Base-by-base conservation (phyloP, 2,329 filamentous ascomycete species). In the Ophiostoma himal-ulmi region DNA sequence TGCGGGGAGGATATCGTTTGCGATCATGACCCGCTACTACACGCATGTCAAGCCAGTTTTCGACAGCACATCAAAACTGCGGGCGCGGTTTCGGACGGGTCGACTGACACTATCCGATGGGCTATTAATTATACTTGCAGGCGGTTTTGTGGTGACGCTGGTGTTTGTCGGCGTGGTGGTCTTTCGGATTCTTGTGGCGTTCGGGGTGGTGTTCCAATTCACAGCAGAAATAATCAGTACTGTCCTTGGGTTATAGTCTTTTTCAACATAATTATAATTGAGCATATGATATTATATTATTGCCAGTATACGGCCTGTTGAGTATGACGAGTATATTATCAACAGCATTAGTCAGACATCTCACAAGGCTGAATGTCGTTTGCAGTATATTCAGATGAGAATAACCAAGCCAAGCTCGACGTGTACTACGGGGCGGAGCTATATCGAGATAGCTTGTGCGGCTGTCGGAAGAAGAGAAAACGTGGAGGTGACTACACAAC, bases 1-100 rank as follows among this genome's bases (percentile, higher is more conserved):
- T 7, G 57, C 62, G 20, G 71, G 37, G n/a, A 34, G 73, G 57
- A 37, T 77, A 44, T 52, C 77, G 37, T 66, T 74, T 48, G n/a
- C 37, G 22, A 26, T 62, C 1, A 26, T 74, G 54, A 34, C 60
- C 34, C 72, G 67, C 37, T 83, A 81, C 74, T 81, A 77, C 79
- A 71, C 70, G 57, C 71, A 78, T 14, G 77, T 82, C 20, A 74
- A 74, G 67, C 81, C 81, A 1, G 79, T 82, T 14, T 81, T 83
- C 71, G 75, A 81, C 74, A 72, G 74, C 8, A 73, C 76, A 2
- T 82, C 81, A 37, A 75, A 77, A 41, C 76, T 79, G 69, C 79
- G 80, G 37, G 69, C 68, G 52, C 70, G 77, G 68, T 74, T 77
- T 17, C 72, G 74, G 36, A 69, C 64, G 34, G 74, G 75, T 5